Evolutionary conservation across 2,329 filamentous ascomycete species (phyloP).

Genomic region (Boeremia lycopersici): DNA sequence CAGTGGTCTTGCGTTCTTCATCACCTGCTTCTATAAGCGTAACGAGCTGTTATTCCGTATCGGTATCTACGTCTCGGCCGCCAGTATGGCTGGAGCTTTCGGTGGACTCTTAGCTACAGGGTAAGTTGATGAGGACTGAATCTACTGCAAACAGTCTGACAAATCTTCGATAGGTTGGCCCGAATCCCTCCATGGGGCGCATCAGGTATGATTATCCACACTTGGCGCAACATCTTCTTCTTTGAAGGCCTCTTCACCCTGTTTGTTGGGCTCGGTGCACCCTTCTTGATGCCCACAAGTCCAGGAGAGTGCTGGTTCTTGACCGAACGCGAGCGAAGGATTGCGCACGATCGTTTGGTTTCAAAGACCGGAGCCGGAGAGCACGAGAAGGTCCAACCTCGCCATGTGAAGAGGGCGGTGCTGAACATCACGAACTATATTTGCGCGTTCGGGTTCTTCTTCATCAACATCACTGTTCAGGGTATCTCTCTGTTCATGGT

Average conservation of each 20-base stretch:
- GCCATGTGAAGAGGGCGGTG: slow-evolving; percentile 59
- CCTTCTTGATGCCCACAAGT: slow-evolving; percentile 59
- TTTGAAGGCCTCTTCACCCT: slow-evolving; percentile 65
- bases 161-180: slow-evolving; percentile 29
- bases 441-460: slow-evolving; percentile 64
- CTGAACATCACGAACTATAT: slow-evolving; percentile 65
- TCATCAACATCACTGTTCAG: slow-evolving; percentile 66
- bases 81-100: slow-evolving; percentile 63
- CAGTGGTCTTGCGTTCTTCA: slow-evolving; percentile 61
- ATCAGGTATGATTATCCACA: slow-evolving; percentile 52
- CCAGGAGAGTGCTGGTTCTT: slow-evolving; percentile 59
- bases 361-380: slow-evolving; percentile 56
- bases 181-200: slow-evolving; percentile 60
- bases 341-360: slow-evolving; percentile 59
- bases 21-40: slow-evolving; percentile 63
- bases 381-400: slow-evolving; percentile 55
- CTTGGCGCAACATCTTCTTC: slow-evolving; percentile 62
- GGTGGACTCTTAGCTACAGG: slow-evolving; percentile 62
- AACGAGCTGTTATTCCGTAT: slow-evolving; percentile 62
- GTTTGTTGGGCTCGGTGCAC: slow-evolving; percentile 55
- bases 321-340: slow-evolving; percentile 59
- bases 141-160: slow-evolving; percentile 1
- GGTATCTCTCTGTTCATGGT: slow-evolving; percentile 49
- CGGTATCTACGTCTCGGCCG: slow-evolving; percentile 62
- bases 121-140: slow-evolving; percentile 39